phyloP scores from a whole-genome alignment of 495 filamentous ascomycete species.

The Penicillium daleae region DNA sequence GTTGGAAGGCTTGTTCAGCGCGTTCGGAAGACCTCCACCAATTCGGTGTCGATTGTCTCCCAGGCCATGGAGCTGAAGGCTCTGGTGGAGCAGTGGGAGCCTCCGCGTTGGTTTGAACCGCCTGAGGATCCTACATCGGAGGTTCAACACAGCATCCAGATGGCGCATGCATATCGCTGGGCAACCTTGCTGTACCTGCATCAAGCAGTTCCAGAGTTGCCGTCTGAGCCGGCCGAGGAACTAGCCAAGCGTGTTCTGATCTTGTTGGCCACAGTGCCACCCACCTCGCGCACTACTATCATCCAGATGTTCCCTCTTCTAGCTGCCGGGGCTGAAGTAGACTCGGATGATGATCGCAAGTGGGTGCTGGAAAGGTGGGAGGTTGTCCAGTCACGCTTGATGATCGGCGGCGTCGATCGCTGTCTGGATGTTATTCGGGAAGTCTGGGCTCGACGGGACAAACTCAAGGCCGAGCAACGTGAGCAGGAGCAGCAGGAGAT shows the following conservation, averaged over 20 bases:
- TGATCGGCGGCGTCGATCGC: conserved; percentile 72
- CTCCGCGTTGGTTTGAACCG: conserved; percentile 58
- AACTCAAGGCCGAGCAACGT: conserved; percentile 39
- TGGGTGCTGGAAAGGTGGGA: conserved; percentile 73
- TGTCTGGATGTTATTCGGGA: conserved; percentile 78
- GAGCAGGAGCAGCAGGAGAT: conserved; percentile 23
- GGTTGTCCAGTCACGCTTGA: conserved; percentile 64
- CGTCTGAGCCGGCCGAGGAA: conserved; percentile 57
- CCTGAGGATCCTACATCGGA: conserved; percentile 70
- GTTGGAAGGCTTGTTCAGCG: conserved; percentile 70
- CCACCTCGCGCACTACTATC: conserved; percentile 66
- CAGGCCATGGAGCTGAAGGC: conserved; percentile 68
- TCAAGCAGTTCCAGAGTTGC: conserved; percentile 77
- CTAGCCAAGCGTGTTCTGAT: conserved; percentile 66
- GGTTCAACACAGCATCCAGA: conserved; percentile 69
- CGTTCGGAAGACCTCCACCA: conserved; percentile 60
- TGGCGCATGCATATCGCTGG: conserved; percentile 77
- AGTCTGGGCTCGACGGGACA: conserved; percentile 66
- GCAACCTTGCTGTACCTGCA: conserved; percentile 77
- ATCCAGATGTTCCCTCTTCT: conserved; percentile 79
- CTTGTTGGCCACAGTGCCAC: conserved; percentile 65
- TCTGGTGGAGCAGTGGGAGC: conserved; percentile 66
- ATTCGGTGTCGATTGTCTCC: conserved; percentile 63
- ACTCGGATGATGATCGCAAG: conserved; percentile 61
- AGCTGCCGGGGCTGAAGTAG: conserved; percentile 71